phyloP scores from a whole-genome alignment of 352 stramenopile genomes.

The Peronospora belbahrii region DNA sequence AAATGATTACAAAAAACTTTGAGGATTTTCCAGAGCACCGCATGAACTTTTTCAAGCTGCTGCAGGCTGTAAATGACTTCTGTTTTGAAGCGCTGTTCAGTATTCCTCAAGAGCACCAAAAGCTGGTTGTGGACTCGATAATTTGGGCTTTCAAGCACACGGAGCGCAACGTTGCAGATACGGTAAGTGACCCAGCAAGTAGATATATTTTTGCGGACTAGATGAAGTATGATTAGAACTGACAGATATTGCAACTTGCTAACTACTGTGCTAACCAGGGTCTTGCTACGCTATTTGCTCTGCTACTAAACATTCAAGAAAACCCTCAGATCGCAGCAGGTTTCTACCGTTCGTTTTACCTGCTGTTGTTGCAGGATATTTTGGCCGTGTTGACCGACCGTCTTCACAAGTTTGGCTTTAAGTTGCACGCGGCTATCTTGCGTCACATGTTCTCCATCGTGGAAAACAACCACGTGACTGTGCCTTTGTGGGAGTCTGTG shows the following conservation, averaged over 20 bases:
- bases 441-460: slow-evolving; percentile 97
- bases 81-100: slow-evolving; percentile 97
- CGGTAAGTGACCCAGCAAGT: slow-evolving; percentile 33
- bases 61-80: slow-evolving; percentile 92
- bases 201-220: too few species aligned
- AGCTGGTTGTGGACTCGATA: slow-evolving; percentile 98
- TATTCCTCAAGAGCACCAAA: slow-evolving; percentile 95
- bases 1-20: slow-evolving; percentile 99
- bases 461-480: slow-evolving; percentile 92
- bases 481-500: slow-evolving; percentile 92
- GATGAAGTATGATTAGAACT: too few species aligned
- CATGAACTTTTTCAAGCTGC: slow-evolving; percentile 98
- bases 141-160: slow-evolving; percentile 99
- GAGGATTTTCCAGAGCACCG: slow-evolving; percentile 98
- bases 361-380: slow-evolving; percentile 92
- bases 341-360: slow-evolving; percentile 98
- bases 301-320: slow-evolving; percentile 94
- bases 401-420: slow-evolving; percentile 98
- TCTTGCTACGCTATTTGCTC: slow-evolving; percentile 93
- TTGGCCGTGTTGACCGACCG: slow-evolving; percentile 97
- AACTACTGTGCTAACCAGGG: slow-evolving; percentile 37
- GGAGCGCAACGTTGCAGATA: slow-evolving; percentile 97
- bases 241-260: background rate
- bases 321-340: slow-evolving; percentile 91
- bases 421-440: slow-evolving; percentile 96